These are phyloP conservation scores for Albophoma yamanashiensis DNA, from an alignment of 2,329 filamentous ascomycete genomes.

Conservation along the genomic window DNA sequence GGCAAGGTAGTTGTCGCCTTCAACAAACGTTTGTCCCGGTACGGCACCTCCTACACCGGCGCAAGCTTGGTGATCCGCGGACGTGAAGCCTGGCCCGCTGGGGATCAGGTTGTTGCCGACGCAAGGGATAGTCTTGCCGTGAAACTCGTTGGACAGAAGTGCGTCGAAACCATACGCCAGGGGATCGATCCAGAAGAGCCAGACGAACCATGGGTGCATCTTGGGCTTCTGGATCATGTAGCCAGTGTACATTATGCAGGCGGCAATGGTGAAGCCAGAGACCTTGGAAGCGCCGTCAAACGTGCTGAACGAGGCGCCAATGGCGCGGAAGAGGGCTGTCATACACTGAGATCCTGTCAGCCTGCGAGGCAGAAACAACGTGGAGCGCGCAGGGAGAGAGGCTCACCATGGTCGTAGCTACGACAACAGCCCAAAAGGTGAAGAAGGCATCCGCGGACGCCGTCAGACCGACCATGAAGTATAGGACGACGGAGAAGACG, in stretches of 20 bases:
- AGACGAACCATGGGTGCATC: constrained; percentile 54
- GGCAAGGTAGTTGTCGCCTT: constrained; percentile 46
- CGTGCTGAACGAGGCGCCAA: constrained; percentile 43
- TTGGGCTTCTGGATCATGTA: constrained; percentile 51
- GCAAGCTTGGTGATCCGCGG: constrained; percentile 36
- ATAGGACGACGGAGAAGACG: constrained; percentile 45
- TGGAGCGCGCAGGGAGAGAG: neutral
- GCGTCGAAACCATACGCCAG: constrained; percentile 61
- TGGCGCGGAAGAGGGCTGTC: constrained; percentile 45
- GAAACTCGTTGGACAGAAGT: constrained; percentile 61
- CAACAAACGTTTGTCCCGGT: constrained; percentile 35
- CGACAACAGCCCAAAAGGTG: constrained; percentile 46
- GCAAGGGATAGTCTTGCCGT: constrained; percentile 41
- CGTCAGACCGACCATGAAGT: constrained; percentile 53
- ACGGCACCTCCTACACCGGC: constrained; percentile 46
- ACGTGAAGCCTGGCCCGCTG: constrained; percentile 33
- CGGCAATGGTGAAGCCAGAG: constrained; percentile 37
- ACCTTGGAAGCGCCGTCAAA: constrained; percentile 51
- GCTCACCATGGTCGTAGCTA: constrained; percentile 39
- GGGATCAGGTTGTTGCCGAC: constrained; percentile 39
- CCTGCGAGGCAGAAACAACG: neutral
- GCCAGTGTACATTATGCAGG: constrained; percentile 50
- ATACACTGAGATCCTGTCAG: constrained; percentile 27
- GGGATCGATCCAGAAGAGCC: constrained; percentile 56
- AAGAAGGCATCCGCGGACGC: constrained; percentile 44